These are phyloP conservation scores for Penicillium tannophilum DNA, from an alignment of 495 filamentous ascomycete species.

Conservation along the genomic window DNA sequence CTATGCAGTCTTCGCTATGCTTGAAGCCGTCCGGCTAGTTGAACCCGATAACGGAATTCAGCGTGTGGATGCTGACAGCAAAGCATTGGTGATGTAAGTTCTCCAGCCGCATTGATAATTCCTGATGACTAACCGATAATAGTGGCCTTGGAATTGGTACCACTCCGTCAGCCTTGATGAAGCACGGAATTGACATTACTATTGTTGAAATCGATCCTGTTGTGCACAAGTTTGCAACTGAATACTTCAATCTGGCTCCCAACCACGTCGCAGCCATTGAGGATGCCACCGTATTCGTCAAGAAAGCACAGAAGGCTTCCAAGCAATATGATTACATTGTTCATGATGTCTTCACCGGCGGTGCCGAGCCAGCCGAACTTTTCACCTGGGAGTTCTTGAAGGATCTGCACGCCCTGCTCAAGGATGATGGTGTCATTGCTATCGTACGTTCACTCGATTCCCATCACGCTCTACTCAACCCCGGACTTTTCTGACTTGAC, in stretches of 20 bases:
- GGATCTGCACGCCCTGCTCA: conserved; percentile 68
- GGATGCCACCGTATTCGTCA: conserved; percentile 77
- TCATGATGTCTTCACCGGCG: conserved; percentile 98
- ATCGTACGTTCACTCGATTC: conserved; percentile 61
- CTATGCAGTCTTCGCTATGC: conserved; percentile 88
- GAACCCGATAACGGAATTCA: conserved; percentile 52
- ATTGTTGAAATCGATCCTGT: conserved; percentile 92
- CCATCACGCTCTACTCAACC: neutral
- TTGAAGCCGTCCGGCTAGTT: conserved; percentile 86
- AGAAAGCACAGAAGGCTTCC: conserved; percentile 44
- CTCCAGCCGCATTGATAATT: neutral
- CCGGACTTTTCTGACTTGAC: conserved; percentile 3
- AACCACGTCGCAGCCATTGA: conserved; percentile 82
- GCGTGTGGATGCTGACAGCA: conserved; percentile 63
- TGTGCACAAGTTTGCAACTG: conserved; percentile 75
- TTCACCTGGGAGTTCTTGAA: conserved; percentile 85
- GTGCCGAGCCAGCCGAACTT: conserved; percentile 82
- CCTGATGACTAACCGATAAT: conserved; percentile 9
- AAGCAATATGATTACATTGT: conserved; percentile 83
- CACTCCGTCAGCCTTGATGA: conserved; percentile 79
- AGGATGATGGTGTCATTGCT: conserved; percentile 79
- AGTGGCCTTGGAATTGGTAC: conserved; percentile 94
- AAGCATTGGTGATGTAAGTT: conserved; percentile 77
- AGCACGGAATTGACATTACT: conserved; percentile 87
- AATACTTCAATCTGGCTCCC: conserved; percentile 78